Conservation (phyloP, 495 filamentous ascomycete genomes). For the Trichoderma erinaceum region DNA sequence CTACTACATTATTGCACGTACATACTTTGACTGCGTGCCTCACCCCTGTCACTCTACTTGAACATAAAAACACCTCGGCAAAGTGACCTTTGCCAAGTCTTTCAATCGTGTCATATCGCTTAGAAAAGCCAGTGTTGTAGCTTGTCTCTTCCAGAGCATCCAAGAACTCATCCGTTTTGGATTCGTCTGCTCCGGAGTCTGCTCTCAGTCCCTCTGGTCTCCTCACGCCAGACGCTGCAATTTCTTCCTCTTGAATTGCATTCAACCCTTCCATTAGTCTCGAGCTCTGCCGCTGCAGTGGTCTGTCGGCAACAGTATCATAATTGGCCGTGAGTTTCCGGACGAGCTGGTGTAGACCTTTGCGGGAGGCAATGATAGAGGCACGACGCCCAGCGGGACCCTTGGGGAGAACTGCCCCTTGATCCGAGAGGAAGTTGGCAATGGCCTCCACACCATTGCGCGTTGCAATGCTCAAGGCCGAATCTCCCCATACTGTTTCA, state of each 20-base stretch:
- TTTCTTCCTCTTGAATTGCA: neutral
- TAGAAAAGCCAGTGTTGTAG: conserved; percentile 62
- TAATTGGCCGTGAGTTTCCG: conserved; percentile 3
- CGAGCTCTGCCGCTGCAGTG: neutral
- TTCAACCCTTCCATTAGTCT: neutral
- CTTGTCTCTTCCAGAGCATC: neutral
- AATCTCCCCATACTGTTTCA: conserved; percentile 1
- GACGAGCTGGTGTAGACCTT: conserved; percentile 2
- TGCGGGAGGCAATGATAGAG: neutral
- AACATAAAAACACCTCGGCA: conserved; percentile 85
- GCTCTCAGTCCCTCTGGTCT: neutral
- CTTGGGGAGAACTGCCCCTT: neutral
- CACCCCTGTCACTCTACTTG: conserved; percentile 74
- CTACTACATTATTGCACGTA: conserved; percentile 67
- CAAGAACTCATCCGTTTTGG: neutral
- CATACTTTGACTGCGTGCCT: conserved; percentile 92
- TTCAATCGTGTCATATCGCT: conserved; percentile 79
- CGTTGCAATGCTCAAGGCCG: conserved; percentile 5
- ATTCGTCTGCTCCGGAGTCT: neutral
- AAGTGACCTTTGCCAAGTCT: conserved; percentile 95
- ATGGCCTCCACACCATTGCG: neutral
- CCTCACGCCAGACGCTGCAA: neutral
- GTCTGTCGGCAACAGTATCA: neutral
- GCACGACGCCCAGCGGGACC: conserved; percentile 3
- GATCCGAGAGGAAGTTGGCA: neutral